These are phyloP conservation scores for Phanerodontia chrysosporium DNA, from an alignment of 768 basidiomycete genomes.

Conservation along the genomic window DNA sequence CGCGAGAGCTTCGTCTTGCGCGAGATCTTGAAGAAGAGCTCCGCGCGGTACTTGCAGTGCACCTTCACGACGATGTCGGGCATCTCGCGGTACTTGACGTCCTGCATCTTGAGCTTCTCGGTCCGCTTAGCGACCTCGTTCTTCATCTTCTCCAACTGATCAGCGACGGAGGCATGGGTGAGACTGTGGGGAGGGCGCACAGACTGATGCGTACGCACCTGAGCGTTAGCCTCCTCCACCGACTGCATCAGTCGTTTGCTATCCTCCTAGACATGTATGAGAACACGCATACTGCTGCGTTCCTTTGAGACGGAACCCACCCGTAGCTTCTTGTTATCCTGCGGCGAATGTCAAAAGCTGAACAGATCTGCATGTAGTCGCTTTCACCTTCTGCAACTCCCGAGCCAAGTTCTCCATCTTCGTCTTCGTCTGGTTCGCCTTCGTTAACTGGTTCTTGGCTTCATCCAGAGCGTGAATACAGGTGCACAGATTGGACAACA, in stretches of 20 bases:
- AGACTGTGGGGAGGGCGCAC: neutral
- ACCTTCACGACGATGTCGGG: slow-evolving; percentile 91
- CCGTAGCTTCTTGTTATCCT: slow-evolving; percentile 89
- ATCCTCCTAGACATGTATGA: slow-evolving; percentile 58
- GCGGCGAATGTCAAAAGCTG: slow-evolving; percentile 18
- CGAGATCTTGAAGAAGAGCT: slow-evolving; percentile 90
- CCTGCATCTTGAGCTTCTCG: slow-evolving; percentile 74
- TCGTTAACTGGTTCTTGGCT: slow-evolving; percentile 84
- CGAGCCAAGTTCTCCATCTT: slow-evolving; percentile 89
- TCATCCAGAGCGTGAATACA: slow-evolving; percentile 12
- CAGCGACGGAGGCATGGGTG: neutral
- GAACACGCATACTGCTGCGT: slow-evolving; percentile 36
- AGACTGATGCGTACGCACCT: neutral
- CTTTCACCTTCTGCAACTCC: slow-evolving; percentile 77
- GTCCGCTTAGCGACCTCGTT: slow-evolving; percentile 75
- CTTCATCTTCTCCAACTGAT: slow-evolving; percentile 77
- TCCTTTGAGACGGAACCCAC: slow-evolving; percentile 44
- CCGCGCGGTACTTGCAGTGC: slow-evolving; percentile 82
- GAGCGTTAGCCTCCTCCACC: slow-evolving; percentile 62
- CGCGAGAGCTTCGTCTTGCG: slow-evolving; percentile 84
- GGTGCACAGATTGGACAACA: slow-evolving; percentile 11
- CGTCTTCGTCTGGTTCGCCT: slow-evolving; percentile 83
- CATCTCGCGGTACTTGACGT: slow-evolving; percentile 78
- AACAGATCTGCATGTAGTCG: neutral
- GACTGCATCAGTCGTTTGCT: slow-evolving; percentile 74